These are phyloP conservation scores for Viola odorata DNA, from an alignment of 345 rosid species.

Conservation along the genomic window DNA sequence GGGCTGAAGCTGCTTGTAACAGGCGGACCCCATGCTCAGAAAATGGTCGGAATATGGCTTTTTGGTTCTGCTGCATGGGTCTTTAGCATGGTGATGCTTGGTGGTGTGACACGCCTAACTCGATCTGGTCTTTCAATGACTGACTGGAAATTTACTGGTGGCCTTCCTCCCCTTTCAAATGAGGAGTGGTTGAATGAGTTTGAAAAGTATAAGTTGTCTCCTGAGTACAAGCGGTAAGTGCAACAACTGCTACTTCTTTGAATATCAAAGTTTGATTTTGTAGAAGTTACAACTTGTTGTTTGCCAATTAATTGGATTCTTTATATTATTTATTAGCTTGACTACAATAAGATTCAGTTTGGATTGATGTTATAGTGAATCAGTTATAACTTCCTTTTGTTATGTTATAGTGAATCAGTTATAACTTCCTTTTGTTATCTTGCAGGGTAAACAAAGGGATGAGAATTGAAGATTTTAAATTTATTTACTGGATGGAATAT, in stretches of 20 bases:
- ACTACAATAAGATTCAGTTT: too few species aligned
- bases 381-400: too few species aligned
- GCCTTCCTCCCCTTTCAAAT: constrained; percentile 75
- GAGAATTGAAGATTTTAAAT: constrained; percentile 86
- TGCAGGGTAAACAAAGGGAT: constrained; percentile 90
- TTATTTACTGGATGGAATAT: constrained; percentile 97
- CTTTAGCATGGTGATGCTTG: constrained; percentile 84
- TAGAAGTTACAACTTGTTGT: background rate
- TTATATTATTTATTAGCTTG: too few species aligned
- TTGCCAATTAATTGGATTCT: too few species aligned
- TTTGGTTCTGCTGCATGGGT: constrained; percentile 96
- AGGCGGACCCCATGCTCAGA: too few species aligned
- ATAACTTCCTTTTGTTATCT: too few species aligned
- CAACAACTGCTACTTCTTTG: too few species aligned
- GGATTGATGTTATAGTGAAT: too few species aligned
- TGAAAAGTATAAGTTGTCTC: constrained; percentile 78
- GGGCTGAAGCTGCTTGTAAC: too few species aligned
- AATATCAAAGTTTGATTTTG: too few species aligned
- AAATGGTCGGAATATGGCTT: too few species aligned
- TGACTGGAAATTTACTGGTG: constrained; percentile 86
- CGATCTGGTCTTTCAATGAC: constrained; percentile 97
- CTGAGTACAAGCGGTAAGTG: constrained; percentile 76
- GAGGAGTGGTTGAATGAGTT: constrained; percentile 80
- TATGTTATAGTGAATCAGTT: too few species aligned
- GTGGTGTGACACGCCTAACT: constrained; percentile 78